A percentile compares a stretch with the other conserved stretches of the same genome.
Conservation (phyloP, 2,329 filamentous ascomycete species). For the Periglandula ipomoeae region DNA sequence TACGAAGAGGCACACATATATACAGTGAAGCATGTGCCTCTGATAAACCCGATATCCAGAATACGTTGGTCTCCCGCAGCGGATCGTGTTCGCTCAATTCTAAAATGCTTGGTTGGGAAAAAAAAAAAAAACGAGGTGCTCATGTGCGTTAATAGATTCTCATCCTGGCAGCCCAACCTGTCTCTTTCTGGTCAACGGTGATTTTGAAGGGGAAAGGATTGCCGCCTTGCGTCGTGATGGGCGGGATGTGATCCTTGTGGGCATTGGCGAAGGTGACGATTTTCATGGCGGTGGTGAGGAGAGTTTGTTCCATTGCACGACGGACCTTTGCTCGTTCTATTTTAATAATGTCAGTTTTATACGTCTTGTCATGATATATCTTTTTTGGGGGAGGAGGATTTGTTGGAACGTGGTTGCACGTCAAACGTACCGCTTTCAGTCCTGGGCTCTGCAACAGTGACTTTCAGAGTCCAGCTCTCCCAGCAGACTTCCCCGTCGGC, state of each 20-base stretch:
- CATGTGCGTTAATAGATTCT: slow-evolving; percentile 52
- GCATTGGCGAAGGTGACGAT: slow-evolving; percentile 79
- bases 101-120: neutral
- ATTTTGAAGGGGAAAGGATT: slow-evolving; percentile 97
- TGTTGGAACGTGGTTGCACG: too few species aligned
- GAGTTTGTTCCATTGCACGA: slow-evolving; percentile 80
- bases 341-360: too few species aligned
- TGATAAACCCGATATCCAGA: neutral
- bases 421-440: slow-evolving; percentile 76
- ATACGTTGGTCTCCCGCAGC: neutral
- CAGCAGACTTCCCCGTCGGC: slow-evolving; percentile 92
- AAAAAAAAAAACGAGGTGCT: neutral
- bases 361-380: too few species aligned
- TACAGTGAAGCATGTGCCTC: neutral
- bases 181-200: slow-evolving; percentile 72
- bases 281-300: slow-evolving; percentile 81
- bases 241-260: slow-evolving; percentile 93
- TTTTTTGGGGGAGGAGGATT: too few species aligned
- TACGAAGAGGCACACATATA: neutral
- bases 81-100: too few species aligned
- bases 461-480: slow-evolving; percentile 91
- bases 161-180: slow-evolving; percentile 68
- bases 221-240: slow-evolving; percentile 85
- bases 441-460: slow-evolving; percentile 82
- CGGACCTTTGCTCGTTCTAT: slow-evolving; percentile 81